A percentile compares a stretch with the other conserved stretches of the same genome.
phyloP scores from a whole-genome alignment of 129 eudicot species.

The Helichrysum umbraculigerum region DNA sequence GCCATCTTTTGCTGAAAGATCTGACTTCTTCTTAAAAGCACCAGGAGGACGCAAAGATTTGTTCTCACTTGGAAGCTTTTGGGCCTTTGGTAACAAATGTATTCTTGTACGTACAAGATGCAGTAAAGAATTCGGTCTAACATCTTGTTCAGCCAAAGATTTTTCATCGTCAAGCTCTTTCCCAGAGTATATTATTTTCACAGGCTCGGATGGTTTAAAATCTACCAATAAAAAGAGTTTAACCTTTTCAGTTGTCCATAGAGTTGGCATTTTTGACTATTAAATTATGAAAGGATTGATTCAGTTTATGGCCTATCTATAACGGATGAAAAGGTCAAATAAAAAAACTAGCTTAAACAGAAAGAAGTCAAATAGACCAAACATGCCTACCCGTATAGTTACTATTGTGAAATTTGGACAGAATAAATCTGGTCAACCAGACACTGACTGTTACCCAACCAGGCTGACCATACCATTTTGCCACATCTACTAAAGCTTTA shows the following conservation, averaged over 20 bases:
- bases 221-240: constrained; percentile 40
- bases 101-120: constrained; percentile 93
- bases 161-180: constrained; percentile 83
- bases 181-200: constrained; percentile 77
- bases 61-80: constrained; percentile 90
- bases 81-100: constrained; percentile 81
- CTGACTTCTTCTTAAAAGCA: constrained; percentile 97
- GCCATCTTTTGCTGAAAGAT: constrained; percentile 94
- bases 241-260: neutral
- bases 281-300: neutral
- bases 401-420: too few relatives aligned
- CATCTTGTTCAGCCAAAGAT: constrained; percentile 79
- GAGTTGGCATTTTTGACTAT: neutral
- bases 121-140: constrained; percentile 80
- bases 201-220: constrained; percentile 75
- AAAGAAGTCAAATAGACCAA: too few relatives aligned
- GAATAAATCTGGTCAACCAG: too few relatives aligned
- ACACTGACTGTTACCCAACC: too few relatives aligned
- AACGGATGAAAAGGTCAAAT: too few relatives aligned
- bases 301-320: too few relatives aligned
- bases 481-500: neutral
- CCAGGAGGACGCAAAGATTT: constrained; percentile 98
- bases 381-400: too few relatives aligned
- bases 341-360: too few relatives aligned
- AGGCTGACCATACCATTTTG: too few relatives aligned